These are phyloP conservation scores for Coemansia biformis DNA, from an alignment of 192 early-diverging fungal genomes.

Conservation along the genomic window DNA sequence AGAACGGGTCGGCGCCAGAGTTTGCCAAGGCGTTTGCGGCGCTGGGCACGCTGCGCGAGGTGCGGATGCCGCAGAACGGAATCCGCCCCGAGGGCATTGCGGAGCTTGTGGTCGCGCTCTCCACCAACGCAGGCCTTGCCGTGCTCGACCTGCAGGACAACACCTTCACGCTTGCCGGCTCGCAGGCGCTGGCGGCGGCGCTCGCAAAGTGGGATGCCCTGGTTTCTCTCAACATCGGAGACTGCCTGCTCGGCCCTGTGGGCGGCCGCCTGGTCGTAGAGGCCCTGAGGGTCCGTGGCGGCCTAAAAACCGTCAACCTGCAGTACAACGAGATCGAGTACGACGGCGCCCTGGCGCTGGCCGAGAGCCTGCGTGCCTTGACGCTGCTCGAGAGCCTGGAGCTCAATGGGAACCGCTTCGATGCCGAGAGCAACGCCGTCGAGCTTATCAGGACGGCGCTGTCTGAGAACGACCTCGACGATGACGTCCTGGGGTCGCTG, in stretches of 20 bases:
- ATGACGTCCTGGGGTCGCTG: conserved; percentile 79
- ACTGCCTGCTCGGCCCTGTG: conserved; percentile 75
- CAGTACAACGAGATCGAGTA: conserved; percentile 88
- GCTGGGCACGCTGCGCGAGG: conserved; percentile 64
- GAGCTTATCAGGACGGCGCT: conserved; percentile 68
- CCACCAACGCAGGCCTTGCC: conserved; percentile 60
- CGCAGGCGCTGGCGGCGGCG: conserved; percentile 69
- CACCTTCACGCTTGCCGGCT: conserved; percentile 83
- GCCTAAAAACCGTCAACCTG: conserved; percentile 62
- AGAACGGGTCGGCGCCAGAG: conserved; percentile 71
- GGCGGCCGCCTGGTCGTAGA: conserved; percentile 65
- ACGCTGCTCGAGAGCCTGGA: conserved; percentile 61
- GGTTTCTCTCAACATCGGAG: conserved; percentile 77
- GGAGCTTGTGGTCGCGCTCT: conserved; percentile 64
- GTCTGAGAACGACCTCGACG: conserved; percentile 60
- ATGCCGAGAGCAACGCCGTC: conserved; percentile 74
- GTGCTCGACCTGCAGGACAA: conserved; percentile 94
- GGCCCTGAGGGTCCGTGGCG: conserved; percentile 57
- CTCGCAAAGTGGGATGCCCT: conserved; percentile 75
- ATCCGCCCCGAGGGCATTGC: conserved; percentile 92
- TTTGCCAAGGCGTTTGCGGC: conserved; percentile 80
- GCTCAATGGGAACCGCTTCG: conserved; percentile 90
- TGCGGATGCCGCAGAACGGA: conserved; percentile 95
- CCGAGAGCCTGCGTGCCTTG: conserved; percentile 65
- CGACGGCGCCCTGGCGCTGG: conserved; percentile 61